A percentile compares a stretch with the other conserved stretches of the same genome.
Evolutionary conservation across 108 stramenopile species (phyloP).

Genomic region (Phaeodactylum tricornutum): DNA sequence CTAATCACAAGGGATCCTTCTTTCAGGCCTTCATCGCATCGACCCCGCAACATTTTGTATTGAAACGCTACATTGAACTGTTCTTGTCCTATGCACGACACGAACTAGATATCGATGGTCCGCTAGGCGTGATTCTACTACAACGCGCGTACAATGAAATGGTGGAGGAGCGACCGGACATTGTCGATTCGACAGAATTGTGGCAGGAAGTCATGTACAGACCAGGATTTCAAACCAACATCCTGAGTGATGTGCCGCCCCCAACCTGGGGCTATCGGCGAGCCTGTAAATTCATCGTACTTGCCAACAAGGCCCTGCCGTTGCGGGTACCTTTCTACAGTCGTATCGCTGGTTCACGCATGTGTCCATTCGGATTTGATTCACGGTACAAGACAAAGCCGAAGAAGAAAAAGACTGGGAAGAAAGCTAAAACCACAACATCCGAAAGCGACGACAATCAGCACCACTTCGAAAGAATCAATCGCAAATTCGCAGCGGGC

Average conservation of each 20-base stretch:
- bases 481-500: no score
- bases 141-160: conserved; percentile 61
- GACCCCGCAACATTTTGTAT: conserved; percentile 29
- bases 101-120: conserved; percentile 15
- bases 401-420: no score
- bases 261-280: conserved; percentile 55
- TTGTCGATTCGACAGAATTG: conserved; percentile 15
- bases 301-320: conserved; percentile 4
- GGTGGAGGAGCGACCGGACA: conserved; percentile 1
- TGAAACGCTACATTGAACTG: conserved; percentile 55
- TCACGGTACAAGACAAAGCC: no score
- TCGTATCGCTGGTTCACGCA: conserved; percentile 65
- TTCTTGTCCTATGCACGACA: conserved; percentile 59
- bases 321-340: conserved; percentile 46
- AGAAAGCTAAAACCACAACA: no score
- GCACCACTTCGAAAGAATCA: no score
- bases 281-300: conserved; percentile 67
- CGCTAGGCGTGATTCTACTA: conserved; percentile 60
- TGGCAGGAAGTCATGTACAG: conserved; percentile 64
- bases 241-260: conserved; percentile 33
- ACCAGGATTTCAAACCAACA: conserved; percentile 3
- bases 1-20: conserved; percentile 50
- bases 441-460: no score
- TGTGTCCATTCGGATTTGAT: conserved; percentile 59
- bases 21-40: conserved; percentile 77